Evolutionary conservation across 129 eudicot species (phyloP).

Genomic region (Scalesia atractyloides): DNA sequence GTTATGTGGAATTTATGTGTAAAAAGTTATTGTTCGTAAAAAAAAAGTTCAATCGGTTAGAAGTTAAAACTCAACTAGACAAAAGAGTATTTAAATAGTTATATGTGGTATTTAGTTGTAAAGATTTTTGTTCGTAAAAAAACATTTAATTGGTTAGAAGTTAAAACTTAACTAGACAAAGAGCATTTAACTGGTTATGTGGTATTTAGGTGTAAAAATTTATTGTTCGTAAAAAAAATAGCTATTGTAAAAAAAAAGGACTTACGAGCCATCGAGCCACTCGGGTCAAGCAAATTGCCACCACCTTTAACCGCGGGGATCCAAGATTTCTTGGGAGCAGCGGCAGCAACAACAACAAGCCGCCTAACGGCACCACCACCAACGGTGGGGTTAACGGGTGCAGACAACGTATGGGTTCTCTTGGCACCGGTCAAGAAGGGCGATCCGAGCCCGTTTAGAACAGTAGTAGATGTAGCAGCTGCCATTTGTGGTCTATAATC

Average conservation of each 20-base stretch:
- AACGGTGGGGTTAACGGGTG: slow-evolving; percentile 33
- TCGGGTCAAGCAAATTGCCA: slow-evolving; percentile 83
- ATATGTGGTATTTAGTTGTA: not conserved
- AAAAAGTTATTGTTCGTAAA: no score
- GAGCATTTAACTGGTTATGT: no score
- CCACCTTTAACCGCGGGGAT: slow-evolving; percentile 87
- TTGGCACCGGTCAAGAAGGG: slow-evolving; percentile 77
- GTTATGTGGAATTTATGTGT: no score
- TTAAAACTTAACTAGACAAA: not conserved
- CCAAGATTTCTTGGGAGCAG: slow-evolving; percentile 94
- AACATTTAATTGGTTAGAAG: slow-evolving; percentile 1
- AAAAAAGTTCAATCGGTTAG: not conserved
- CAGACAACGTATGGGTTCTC: slow-evolving; percentile 53
- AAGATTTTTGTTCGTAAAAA: no score
- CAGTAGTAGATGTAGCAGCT: slow-evolving; percentile 76
- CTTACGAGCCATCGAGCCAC: slow-evolving; percentile 99
- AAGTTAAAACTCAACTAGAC: not conserved
- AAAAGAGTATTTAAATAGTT: not conserved
- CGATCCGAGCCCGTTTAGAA: slow-evolving; percentile 75
- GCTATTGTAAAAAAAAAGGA: not conserved
- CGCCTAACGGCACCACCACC: slow-evolving; percentile 42
- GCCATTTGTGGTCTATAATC: slow-evolving; percentile 28
- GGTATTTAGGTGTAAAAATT: no score
- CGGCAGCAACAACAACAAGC: slow-evolving; percentile 61
- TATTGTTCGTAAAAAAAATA: no score